Evolutionary conservation across 805 yeast genomes (phyloP).

Genomic region (Candida corydali): DNA sequence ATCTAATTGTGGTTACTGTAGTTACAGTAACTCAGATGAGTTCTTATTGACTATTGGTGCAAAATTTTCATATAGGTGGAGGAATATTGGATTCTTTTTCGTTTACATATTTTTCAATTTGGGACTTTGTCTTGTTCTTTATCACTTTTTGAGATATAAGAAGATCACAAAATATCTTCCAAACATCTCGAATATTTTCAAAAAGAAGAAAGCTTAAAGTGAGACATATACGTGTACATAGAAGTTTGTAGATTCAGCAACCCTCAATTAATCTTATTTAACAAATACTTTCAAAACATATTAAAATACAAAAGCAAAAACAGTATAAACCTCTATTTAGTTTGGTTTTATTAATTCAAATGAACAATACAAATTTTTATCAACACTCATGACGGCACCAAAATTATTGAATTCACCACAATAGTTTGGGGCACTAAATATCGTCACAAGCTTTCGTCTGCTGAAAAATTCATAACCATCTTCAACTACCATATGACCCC

Average conservation of each 20-base stretch:
- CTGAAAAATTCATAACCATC: constrained; percentile 84
- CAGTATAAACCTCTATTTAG: too few species aligned
- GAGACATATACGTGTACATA: too few species aligned
- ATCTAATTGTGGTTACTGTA: constrained; percentile 47
- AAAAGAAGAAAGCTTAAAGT: neutral
- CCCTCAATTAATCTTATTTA: too few species aligned
- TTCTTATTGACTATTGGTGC: constrained; percentile 42
- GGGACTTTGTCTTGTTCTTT: constrained; percentile 8
- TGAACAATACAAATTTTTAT: constrained; percentile 62
- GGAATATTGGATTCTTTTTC: constrained; percentile 61
- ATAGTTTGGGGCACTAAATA: constrained; percentile 80
- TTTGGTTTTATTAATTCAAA: constrained; percentile 65
- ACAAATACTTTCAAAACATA: too few species aligned
- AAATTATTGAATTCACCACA: constrained; percentile 78
- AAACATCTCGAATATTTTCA: neutral
- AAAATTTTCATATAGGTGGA: constrained; percentile 52
- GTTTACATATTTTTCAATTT: constrained; percentile 52
- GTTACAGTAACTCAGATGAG: constrained; percentile 42
- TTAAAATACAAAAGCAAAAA: too few species aligned
- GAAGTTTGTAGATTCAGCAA: too few species aligned
- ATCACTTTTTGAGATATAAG: constrained; percentile 9
- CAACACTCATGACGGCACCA: constrained; percentile 78
- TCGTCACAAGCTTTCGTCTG: constrained; percentile 69
- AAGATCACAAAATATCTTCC: constrained; percentile 2
- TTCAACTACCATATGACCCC: constrained; percentile 90